Evolutionary conservation across 202 grass and related monocot genomes (phyloP).

Genomic region (Carex arenaria): DNA sequence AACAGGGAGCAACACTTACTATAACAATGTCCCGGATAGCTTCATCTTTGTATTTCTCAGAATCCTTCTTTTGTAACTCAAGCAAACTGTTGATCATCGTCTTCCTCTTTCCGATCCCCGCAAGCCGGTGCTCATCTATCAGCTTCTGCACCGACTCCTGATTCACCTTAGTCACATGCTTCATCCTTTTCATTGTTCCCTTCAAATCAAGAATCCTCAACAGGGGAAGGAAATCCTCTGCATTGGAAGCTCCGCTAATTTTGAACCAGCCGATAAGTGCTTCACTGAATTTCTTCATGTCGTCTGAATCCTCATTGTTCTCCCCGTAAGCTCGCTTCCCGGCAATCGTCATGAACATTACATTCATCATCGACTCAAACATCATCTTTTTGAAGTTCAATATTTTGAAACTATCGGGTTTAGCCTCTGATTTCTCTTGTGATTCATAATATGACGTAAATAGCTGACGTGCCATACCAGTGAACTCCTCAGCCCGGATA

Average conservation of each 20-base stretch:
- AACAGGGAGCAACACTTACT: constrained; percentile 25
- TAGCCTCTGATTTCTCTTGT: not conserved
- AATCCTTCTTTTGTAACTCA: constrained; percentile 35
- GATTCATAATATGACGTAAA: not conserved
- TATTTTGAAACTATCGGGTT: not conserved
- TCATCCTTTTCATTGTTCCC: constrained; percentile 17
- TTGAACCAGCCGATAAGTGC: constrained; percentile 30
- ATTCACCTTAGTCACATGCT: not conserved
- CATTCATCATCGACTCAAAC: constrained; percentile 35
- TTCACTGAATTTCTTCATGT: constrained; percentile 24
- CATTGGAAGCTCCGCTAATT: constrained; percentile 25
- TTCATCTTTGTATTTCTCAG: constrained; percentile 40
- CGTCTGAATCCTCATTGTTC: not conserved
- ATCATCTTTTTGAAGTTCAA: constrained; percentile 3
- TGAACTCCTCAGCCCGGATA: constrained; percentile 22
- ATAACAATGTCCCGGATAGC: constrained; percentile 39
- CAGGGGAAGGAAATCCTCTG: constrained; percentile 38
- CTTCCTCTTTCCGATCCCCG: not conserved
- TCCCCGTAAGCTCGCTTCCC: not conserved
- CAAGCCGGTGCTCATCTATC: constrained; percentile 7
- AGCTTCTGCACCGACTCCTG: constrained; percentile 28
- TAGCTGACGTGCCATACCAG: not conserved
- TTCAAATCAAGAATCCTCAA: constrained; percentile 47
- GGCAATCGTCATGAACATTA: constrained; percentile 36
- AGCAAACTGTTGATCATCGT: constrained; percentile 34